Evolutionary conservation across 768 basidiomycete genomes (phyloP), one percentile per base, ranked within the genome.

Genomic region (Hypsizygus marmoreus): DNA sequence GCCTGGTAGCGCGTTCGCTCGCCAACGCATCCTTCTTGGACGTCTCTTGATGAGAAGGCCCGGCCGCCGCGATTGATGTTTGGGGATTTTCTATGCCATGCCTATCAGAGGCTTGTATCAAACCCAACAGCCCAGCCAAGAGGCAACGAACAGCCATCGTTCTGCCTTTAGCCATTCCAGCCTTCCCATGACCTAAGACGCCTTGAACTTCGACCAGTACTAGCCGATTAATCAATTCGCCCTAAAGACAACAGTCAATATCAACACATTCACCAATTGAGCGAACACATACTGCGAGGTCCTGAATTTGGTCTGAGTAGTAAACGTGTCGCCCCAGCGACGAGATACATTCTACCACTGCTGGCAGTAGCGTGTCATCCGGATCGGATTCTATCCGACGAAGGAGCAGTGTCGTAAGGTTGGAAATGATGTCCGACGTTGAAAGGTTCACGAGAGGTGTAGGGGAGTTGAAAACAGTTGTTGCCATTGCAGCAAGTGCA

Each of bases 281-380:
- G 19, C 35, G 28, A 16, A 32, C 4, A 62, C 12, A 28, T 36
- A 79, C 76, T 1, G 91, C 82, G 33, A 97, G 81, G 60, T 97
- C 95, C 59, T 92, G 91, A 39, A 94, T 91, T 66, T 97, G 95
- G 64, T 97, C 95, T 29, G 91, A 88, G 60, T 97, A 97, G 70
- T 97, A 95, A 43, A 95, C 84, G 59, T 95, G 93, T 9, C 87
- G 83, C 26, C 92, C 92, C 9, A 97, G 73, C 0, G 93, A 89
- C 2, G 87, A 74, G 32, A 95, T 86, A 58, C 88, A 87, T 43
- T 82, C 75, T 6, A 94, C 86, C 40, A 94, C 62, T 6, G 76
- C 64, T 0, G 82, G 75, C 9, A 97, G 69, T 8, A 92, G 71
- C 6, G 73, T 49, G 55, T 95, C 92, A 9, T 79, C 68, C 1